Percentiles rank a stretch among this genome's conserved stretches.
Conservation (phyloP, 441 rosid genomes). For the Adansonia rubrostipa region DNA sequence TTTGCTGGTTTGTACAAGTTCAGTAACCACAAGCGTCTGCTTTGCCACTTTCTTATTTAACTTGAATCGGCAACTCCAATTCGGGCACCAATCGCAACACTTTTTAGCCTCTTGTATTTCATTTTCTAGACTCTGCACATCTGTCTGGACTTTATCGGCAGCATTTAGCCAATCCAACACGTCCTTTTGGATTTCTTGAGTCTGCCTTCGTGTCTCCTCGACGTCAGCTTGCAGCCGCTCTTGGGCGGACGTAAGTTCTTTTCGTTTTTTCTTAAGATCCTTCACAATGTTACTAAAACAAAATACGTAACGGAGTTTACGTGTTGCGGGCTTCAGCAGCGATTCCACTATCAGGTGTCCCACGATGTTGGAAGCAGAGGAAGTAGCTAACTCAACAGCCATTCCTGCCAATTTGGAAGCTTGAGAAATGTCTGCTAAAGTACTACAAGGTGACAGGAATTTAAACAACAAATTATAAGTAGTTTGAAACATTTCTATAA, state of each 20-base stretch:
- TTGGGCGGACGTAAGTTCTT: background rate
- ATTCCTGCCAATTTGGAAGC: background rate
- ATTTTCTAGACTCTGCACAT: background rate
- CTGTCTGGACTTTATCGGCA: background rate
- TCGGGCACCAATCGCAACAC: background rate
- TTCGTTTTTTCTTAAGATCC: background rate
- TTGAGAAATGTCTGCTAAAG: too few relatives aligned
- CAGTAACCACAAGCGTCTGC: background rate
- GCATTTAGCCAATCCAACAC: background rate
- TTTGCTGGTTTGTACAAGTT: slow-evolving; percentile 5
- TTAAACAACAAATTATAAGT: too few relatives aligned
- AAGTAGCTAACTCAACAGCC: background rate
- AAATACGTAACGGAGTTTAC: slow-evolving; percentile 1
- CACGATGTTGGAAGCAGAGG: background rate
- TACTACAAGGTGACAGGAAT: too few relatives aligned
- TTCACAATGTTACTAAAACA: slow-evolving; percentile 4
- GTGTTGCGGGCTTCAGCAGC: background rate
- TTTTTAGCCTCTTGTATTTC: background rate
- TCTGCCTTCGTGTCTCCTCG: background rate
- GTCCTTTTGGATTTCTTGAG: background rate
- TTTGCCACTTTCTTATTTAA: background rate
- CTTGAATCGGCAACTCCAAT: slow-evolving; percentile 4
- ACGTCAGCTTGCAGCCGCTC: background rate
- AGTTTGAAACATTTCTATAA: too few relatives aligned
- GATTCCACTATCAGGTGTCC: background rate